phyloP scores from a whole-genome alignment of 2,329 filamentous ascomycete species.

The Fusarium oxysporum region DNA sequence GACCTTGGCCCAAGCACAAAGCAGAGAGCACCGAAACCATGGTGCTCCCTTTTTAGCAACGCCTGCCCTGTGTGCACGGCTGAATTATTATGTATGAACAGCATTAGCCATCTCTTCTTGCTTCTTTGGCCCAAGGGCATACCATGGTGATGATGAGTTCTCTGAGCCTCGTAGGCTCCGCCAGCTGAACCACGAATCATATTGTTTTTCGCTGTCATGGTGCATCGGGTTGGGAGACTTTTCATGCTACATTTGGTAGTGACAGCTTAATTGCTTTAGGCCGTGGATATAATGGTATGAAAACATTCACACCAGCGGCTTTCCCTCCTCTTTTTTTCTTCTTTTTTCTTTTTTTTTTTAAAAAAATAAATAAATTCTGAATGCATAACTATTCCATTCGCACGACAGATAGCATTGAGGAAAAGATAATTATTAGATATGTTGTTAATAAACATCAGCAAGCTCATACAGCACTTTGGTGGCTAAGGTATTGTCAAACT shows the following conservation, averaged over 20 bases:
- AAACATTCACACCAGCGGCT: not conserved
- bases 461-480: conserved; percentile 9
- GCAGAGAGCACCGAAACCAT: conserved; percentile 12
- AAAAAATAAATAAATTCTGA: no score
- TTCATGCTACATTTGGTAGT: not conserved
- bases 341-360: not conserved
- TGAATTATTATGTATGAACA: conserved; percentile 25
- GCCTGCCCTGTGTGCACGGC: conserved; percentile 31
- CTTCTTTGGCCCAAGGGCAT: conserved; percentile 7
- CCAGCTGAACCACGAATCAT: not conserved
- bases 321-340: not conserved
- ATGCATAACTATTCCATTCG: not conserved
- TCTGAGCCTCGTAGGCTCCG: conserved; percentile 6
- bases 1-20: conserved; percentile 21
- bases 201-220: not conserved
- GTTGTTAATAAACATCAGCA: not conserved
- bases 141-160: conserved; percentile 14
- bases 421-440: not conserved
- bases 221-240: not conserved
- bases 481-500: conserved; percentile 13
- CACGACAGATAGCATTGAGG: not conserved
- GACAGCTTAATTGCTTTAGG: not conserved
- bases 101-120: conserved; percentile 30
- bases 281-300: not conserved
- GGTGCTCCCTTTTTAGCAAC: conserved; percentile 26